phyloP scores from a whole-genome alignment of 768 basidiomycete species.

The Suillus discolor region DNA sequence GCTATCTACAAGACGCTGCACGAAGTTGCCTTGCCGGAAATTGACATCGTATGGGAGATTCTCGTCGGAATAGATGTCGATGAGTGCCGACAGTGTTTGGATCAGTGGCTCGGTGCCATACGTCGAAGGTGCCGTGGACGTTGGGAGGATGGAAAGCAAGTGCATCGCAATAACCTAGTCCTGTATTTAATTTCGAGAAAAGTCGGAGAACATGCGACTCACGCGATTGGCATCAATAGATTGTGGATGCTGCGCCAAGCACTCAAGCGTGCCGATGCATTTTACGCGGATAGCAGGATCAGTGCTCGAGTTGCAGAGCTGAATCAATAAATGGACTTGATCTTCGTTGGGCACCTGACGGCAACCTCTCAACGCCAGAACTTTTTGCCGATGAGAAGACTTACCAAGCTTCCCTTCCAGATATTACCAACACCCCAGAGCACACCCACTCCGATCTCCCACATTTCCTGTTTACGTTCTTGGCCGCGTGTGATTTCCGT shows the following conservation, averaged over 20 bases:
- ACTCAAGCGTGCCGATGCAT: conserved; percentile 85
- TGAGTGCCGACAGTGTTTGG: conserved; percentile 78
- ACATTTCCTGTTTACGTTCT: conserved; percentile 72
- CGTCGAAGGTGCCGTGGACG: conserved; percentile 37
- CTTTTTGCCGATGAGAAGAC: conserved; percentile 17
- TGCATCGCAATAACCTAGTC: conserved; percentile 63
- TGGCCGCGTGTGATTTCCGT: conserved; percentile 62
- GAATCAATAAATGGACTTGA: conserved; percentile 66
- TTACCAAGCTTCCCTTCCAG: conserved; percentile 69
- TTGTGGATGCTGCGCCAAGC: conserved; percentile 70
- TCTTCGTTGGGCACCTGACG: conserved; percentile 57
- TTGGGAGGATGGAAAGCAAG: conserved; percentile 64
- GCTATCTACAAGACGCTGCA: conserved; percentile 56
- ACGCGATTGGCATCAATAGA: conserved; percentile 58
- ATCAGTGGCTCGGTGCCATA: conserved; percentile 69
- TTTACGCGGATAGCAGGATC: conserved; percentile 66
- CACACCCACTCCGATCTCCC: conserved; percentile 80
- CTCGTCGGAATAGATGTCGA: conserved; percentile 95
- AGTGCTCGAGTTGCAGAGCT: conserved; percentile 56
- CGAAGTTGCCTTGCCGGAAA: conserved; percentile 65
- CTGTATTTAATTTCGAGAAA: conserved; percentile 1
- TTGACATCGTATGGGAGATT: conserved; percentile 75
- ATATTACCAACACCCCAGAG: conserved; percentile 86
- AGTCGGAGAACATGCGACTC: conserved; percentile 37
- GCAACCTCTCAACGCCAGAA: conserved; percentile 12